These are phyloP conservation scores for Coemansia brasiliensis DNA, from an alignment of 192 early-diverging fungal genomes.

Conservation along the genomic window DNA sequence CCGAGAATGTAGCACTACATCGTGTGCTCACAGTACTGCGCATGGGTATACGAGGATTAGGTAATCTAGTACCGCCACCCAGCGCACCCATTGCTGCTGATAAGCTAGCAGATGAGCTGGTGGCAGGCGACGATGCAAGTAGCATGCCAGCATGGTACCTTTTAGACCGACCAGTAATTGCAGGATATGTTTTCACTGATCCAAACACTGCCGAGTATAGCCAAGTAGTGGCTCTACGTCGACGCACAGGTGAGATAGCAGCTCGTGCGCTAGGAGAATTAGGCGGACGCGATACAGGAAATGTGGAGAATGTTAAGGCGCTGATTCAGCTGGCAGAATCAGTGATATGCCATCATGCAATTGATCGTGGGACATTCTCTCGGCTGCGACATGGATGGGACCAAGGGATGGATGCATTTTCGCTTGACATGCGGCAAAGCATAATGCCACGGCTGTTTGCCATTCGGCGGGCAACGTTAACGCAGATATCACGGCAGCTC, in stretches of 20 bases:
- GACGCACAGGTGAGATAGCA: conserved; percentile 56
- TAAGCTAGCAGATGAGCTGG: conserved; percentile 17
- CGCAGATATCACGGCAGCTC: conserved; percentile 34
- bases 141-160: conserved; percentile 33
- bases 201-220: conserved; percentile 50
- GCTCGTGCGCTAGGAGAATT: conserved; percentile 55
- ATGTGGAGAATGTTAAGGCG: conserved; percentile 73
- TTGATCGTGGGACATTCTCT: conserved; percentile 17
- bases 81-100: conserved; percentile 9
- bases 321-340: conserved; percentile 58
- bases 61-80: conserved; percentile 33
- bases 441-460: conserved; percentile 40
- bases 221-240: conserved; percentile 56
- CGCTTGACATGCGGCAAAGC: conserved; percentile 23
- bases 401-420: conserved; percentile 38
- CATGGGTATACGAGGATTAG: conserved; percentile 27
- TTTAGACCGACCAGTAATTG: conserved; percentile 48
- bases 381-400: conserved; percentile 22
- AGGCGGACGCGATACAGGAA: conserved; percentile 61
- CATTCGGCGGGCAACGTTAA: conserved; percentile 11
- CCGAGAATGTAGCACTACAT: conserved; percentile 40
- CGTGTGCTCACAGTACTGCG: conserved; percentile 19
- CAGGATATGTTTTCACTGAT: conserved; percentile 72
- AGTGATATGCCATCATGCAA: conserved; percentile 38
- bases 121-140: conserved; percentile 22